Evolutionary conservation across 768 basidiomycete genomes (phyloP).

Genomic region (Pisolithus marmoratus): DNA sequence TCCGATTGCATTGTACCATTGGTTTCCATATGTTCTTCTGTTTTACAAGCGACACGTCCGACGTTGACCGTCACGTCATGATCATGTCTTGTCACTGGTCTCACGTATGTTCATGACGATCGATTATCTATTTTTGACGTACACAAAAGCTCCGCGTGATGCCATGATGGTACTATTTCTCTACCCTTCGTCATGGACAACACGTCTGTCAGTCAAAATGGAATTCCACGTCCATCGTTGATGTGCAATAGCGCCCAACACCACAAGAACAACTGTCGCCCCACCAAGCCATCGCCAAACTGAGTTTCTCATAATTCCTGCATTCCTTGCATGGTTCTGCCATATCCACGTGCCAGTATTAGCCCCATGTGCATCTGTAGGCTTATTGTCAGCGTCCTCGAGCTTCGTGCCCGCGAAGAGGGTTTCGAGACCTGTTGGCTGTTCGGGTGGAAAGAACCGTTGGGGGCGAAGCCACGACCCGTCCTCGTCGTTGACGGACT

Average conservation of each 20-base stretch:
- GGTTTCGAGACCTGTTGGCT: constrained; percentile 69
- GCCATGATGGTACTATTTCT: background rate
- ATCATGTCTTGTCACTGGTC: background rate
- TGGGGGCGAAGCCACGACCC: constrained; percentile 60
- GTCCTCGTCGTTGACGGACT: constrained; percentile 27
- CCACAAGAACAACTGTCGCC: constrained; percentile 13
- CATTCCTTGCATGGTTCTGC: constrained; percentile 1
- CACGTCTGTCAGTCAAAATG: constrained; percentile 9
- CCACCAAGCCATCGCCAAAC: constrained; percentile 8
- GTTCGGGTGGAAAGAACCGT: constrained; percentile 71
- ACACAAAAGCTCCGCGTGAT: background rate
- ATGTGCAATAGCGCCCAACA: constrained; percentile 15
- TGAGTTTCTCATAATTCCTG: background rate
- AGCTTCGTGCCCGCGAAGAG: constrained; percentile 60
- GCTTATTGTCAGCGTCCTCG: constrained; percentile 33
- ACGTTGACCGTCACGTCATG: background rate
- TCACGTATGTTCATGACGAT: background rate
- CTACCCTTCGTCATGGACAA: background rate
- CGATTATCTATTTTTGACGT: constrained; percentile 1
- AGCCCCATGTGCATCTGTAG: background rate
- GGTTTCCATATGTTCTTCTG: background rate
- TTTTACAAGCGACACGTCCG: background rate
- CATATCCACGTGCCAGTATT: background rate
- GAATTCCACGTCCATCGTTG: constrained; percentile 17
- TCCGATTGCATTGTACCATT: background rate